phyloP scores from a whole-genome alignment of 495 filamentous ascomycete species.

The Annulohypoxylon moriforme region DNA sequence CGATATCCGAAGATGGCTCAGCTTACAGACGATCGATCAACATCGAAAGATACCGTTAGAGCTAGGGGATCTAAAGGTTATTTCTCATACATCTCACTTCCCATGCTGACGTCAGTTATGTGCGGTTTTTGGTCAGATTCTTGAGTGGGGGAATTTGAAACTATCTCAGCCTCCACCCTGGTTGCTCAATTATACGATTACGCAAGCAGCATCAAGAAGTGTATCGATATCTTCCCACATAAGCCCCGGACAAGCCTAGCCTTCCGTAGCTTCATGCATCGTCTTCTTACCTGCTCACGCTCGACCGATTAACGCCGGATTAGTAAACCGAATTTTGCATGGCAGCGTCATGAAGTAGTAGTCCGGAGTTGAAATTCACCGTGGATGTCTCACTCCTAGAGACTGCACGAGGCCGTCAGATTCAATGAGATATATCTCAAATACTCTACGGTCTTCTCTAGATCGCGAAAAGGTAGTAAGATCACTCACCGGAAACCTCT shows the following conservation, averaged over 20 bases:
- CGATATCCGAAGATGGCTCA: constrained; percentile 23
- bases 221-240: neutral
- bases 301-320: neutral
- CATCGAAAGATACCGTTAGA: constrained; percentile 8
- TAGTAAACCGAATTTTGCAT: constrained; percentile 19
- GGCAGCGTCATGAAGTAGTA: neutral
- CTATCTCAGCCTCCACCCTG: constrained; percentile 24
- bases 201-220: constrained; percentile 28
- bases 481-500: neutral
- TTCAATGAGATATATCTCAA: constrained; percentile 11
- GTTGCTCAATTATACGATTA: constrained; percentile 20
- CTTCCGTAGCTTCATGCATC: constrained; percentile 18
- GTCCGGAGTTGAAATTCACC: constrained; percentile 5
- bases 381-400: neutral
- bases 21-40: constrained; percentile 19
- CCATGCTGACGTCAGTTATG: constrained; percentile 18
- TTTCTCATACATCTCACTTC: constrained; percentile 23
- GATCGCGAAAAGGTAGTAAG: neutral
- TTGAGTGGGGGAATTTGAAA: constrained; percentile 11
- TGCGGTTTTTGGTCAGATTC: constrained; percentile 7
- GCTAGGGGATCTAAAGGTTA: neutral
- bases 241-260: constrained; percentile 1
- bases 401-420: neutral
- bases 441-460: constrained; percentile 3
- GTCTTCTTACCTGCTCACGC: constrained; percentile 12